Base-by-base conservation (phyloP, 2,329 filamentous ascomycete genomes). In the Curvularia sp. region DNA sequence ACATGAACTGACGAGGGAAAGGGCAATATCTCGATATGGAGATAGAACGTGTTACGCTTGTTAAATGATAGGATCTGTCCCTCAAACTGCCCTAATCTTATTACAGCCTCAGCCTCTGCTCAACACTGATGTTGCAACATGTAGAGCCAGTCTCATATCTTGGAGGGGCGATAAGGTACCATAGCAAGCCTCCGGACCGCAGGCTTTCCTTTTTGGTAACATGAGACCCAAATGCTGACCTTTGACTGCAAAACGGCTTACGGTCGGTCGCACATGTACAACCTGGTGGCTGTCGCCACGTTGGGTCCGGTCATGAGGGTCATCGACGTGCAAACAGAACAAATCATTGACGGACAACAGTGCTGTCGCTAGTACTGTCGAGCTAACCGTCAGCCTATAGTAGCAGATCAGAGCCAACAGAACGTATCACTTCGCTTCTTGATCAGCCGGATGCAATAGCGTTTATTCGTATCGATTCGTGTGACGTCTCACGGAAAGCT, bases 271-370 rank as follows among this genome's bases (percentile, higher is more conserved):
- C 35, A 64, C 64, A 49, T n/a, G 28, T 28, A 28, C 50, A 48
- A 53, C 55, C 60, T 49, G 55, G 55, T 60, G 55, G 26, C 12
- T 44, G n/a, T 38, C 55, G 61, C 65, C 64, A 69, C 64, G 62
- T 67, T 64, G 64, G 48, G 48, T 43, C 52, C 33, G 35, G 50
- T 30, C 49, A 43, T 49, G 43, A 50, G 35, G 38, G n/a, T 49
- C 28, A 43, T 52, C 30, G 22, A 38, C 15, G 8, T 42, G 39
- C 28, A 35, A 35, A 33, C 33, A 22, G 12, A 35, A 26, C 53
- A 50, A 44, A 53, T 43, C 28, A 46, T n/a, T 0, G 4, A 44
- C 33, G 41, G 39, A 18, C 20, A 35, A 24, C 28, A 33, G 24
- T 44, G 39, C 28, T 38, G 24, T 47, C 13, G 22, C 39, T 12